Conservation (phyloP, 108 stramenopile genomes). For the Skeletonema costatum region DNA sequence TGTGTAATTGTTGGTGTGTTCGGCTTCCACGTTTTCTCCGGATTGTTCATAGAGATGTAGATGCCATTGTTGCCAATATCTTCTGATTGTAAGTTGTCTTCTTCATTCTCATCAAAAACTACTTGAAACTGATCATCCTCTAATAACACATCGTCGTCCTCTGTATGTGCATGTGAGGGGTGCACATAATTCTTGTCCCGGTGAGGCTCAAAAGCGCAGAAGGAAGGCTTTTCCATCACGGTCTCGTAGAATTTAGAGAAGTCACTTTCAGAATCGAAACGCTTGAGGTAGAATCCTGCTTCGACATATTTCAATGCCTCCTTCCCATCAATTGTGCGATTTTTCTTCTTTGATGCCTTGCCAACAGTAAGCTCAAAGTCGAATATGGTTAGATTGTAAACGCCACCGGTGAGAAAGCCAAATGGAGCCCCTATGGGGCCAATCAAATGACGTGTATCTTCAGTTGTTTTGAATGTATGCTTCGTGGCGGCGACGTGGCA, state of each 20-base stretch:
- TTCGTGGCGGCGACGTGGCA: constrained; percentile 33
- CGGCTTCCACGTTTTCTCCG: constrained; percentile 55
- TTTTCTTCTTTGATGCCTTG: constrained; percentile 11
- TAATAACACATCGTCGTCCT: constrained; percentile 49
- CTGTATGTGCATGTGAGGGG: constrained; percentile 31
- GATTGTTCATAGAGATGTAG: constrained; percentile 66
- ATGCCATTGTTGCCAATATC: constrained; percentile 54
- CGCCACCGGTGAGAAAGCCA: constrained; percentile 86
- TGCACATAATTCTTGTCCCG: constrained; percentile 34
- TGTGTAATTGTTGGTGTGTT: constrained; percentile 60
- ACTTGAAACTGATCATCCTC: constrained; percentile 47
- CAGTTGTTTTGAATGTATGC: constrained; percentile 57
- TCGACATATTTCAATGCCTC: constrained; percentile 47
- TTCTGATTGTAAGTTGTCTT: constrained; percentile 20
- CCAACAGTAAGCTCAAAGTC: constrained; percentile 57
- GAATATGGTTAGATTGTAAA: constrained; percentile 76
- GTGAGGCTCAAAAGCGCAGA: constrained; percentile 60
- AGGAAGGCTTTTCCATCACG: constrained; percentile 49
- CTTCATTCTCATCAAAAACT: constrained; percentile 35
- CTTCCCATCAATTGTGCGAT: constrained; percentile 1
- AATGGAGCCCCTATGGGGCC: constrained; percentile 87
- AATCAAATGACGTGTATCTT: constrained; percentile 65
- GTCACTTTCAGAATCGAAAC: constrained; percentile 70
- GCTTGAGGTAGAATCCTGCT: constrained; percentile 73
- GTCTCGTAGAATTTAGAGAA: constrained; percentile 62